phyloP scores from a whole-genome alignment of 1,284 basidiomycete species.

The Paramarasmius palmivorus region DNA sequence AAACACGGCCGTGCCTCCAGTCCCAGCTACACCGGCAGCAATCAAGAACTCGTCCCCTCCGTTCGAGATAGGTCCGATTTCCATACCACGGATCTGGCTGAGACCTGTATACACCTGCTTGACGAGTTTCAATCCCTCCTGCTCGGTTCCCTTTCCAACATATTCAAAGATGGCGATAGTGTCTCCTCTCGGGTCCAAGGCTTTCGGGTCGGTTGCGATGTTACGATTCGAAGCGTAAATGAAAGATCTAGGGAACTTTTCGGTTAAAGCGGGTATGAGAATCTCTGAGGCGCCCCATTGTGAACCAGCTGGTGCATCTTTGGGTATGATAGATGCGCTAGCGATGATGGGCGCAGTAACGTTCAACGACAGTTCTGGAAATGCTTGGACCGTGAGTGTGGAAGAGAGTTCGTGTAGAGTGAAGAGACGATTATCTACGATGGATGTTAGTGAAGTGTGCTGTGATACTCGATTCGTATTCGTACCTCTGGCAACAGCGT shows the following conservation, averaged over 20 bases:
- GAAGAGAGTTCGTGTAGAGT: slow-evolving; percentile 65
- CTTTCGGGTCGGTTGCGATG: slow-evolving; percentile 39
- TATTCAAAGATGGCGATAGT: slow-evolving; percentile 57
- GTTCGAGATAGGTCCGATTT: slow-evolving; percentile 40
- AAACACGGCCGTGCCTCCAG: slow-evolving; percentile 50
- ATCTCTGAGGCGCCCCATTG: slow-evolving; percentile 58
- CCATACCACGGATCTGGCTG: slow-evolving; percentile 51
- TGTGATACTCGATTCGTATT: neutral
- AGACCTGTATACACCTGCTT: slow-evolving; percentile 52
- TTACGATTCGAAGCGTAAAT: slow-evolving; percentile 69
- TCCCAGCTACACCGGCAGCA: slow-evolving; percentile 44
- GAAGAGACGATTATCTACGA: slow-evolving; percentile 56
- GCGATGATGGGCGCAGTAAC: slow-evolving; percentile 51
- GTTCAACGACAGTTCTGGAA: slow-evolving; percentile 48
- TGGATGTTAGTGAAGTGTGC: neutral
- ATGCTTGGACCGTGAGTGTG: slow-evolving; percentile 59
- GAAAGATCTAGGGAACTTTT: slow-evolving; percentile 43
- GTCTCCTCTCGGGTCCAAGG: slow-evolving; percentile 47
- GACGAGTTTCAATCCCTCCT: slow-evolving; percentile 40
- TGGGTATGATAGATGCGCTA: slow-evolving; percentile 51
- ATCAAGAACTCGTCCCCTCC: slow-evolving; percentile 45
- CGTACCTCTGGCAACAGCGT: slow-evolving; percentile 56
- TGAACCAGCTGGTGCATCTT: slow-evolving; percentile 33
- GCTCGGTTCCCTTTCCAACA: slow-evolving; percentile 11
- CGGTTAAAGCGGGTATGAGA: slow-evolving; percentile 46